A percentile compares a stretch with the other conserved stretches of the same genome.
Conservation (phyloP, 768 basidiomycete genomes). For the Lyophyllum semitale region DNA sequence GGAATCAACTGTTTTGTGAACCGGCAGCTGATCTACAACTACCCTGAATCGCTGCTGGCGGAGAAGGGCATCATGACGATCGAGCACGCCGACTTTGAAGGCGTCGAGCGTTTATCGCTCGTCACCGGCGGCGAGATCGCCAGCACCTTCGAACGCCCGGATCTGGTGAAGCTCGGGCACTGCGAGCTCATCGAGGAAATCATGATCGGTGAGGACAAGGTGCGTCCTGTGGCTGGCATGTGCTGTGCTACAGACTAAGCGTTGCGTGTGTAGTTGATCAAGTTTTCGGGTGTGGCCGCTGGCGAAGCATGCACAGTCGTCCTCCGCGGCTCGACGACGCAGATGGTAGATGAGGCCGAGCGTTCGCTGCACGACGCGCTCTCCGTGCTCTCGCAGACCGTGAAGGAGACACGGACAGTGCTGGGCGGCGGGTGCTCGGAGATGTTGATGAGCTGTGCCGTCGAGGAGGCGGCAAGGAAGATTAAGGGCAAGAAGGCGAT, state of each 20-base stretch:
- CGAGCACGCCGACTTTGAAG: constrained; percentile 99
- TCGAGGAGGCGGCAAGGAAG: constrained; percentile 83
- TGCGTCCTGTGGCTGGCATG: constrained; percentile 28
- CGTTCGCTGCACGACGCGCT: constrained; percentile 97
- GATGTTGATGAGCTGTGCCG: constrained; percentile 95
- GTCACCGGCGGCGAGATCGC: constrained; percentile 99
- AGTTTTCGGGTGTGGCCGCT: constrained; percentile 98
- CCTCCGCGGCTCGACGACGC: constrained; percentile 93
- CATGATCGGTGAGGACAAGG: constrained; percentile 99
- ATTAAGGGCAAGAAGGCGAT: constrained; percentile 95
- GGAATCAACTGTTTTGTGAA: constrained; percentile 98
- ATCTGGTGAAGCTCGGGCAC: constrained; percentile 87
- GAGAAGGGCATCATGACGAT: constrained; percentile 96
- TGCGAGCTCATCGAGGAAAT: constrained; percentile 98
- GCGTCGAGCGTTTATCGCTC: constrained; percentile 92
- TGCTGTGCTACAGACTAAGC: neutral
- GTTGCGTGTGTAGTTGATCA: constrained; percentile 76
- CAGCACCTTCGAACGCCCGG: constrained; percentile 91
- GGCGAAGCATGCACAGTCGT: constrained; percentile 98
- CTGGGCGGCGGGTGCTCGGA: constrained; percentile 98
- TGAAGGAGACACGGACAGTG: constrained; percentile 92
- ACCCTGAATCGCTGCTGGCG: constrained; percentile 93
- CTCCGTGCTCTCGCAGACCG: constrained; percentile 95
- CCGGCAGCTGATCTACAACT: constrained; percentile 98
- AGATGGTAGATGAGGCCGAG: constrained; percentile 99